Evolutionary conservation across 208 protist genomes (phyloP).

Genomic region (Histomonas meleagridis): DNA sequence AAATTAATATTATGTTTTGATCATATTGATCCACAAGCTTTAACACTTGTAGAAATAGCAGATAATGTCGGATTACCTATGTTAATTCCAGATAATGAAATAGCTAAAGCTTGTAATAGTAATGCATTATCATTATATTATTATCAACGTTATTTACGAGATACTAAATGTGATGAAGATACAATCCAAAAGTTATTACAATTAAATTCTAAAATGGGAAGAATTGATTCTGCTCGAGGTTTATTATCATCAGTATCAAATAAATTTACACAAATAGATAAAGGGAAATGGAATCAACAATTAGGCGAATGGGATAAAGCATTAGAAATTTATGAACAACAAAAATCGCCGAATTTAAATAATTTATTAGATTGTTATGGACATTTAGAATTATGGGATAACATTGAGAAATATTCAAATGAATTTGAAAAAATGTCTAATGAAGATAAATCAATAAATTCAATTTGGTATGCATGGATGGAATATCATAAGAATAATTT

Average conservation of each 20-base stretch:
- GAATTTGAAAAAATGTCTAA: neutral
- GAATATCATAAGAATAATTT: neutral
- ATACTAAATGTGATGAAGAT: neutral
- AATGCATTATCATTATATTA: neutral
- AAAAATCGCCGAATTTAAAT: neutral
- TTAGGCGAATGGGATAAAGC: neutral
- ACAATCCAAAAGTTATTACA: neutral
- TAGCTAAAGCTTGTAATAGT: neutral
- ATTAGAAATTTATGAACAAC: neutral
- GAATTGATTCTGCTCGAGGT: constrained; percentile 26
- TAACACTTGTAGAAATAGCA: neutral
- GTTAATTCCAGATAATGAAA: neutral
- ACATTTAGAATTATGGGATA: constrained; percentile 7
- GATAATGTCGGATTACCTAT: neutral
- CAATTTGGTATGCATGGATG: neutral
- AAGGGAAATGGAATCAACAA: neutral
- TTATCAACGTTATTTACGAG: neutral
- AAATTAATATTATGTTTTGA: neutral
- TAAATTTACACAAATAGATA: neutral
- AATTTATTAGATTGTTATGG: neutral
- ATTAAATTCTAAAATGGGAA: constrained; percentile 10
- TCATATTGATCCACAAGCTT: neutral
- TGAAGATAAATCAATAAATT: neutral
- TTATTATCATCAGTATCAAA: neutral
- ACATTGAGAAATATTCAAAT: neutral